Evolutionary conservation across 192 early-diverging fungal genomes (phyloP).

Genomic region (Diversispora epigaea): DNA sequence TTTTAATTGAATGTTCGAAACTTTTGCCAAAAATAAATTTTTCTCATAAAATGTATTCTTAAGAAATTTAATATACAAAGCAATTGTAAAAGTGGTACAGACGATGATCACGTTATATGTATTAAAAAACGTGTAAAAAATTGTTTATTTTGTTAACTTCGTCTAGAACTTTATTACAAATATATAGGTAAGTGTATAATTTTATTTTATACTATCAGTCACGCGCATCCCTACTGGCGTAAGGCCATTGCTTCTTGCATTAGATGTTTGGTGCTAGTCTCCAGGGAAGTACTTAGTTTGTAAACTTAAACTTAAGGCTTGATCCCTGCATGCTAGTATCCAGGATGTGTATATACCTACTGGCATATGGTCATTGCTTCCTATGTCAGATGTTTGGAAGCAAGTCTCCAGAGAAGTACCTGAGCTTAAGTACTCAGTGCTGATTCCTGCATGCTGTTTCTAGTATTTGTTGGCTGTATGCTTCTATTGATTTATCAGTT

Average conservation of each 20-base stretch:
- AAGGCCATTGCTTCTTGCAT: slow-evolving; percentile 33
- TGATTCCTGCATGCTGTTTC: slow-evolving; percentile 34
- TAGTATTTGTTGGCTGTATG: slow-evolving; percentile 32
- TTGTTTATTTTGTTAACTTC: background rate
- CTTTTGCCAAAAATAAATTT: too few species aligned
- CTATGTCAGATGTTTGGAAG: slow-evolving; percentile 34
- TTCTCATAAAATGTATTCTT: too few species aligned
- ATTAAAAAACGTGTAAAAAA: background rate
- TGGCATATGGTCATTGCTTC: slow-evolving; percentile 37
- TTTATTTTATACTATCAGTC: slow-evolving; percentile 28
- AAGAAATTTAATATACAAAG: too few species aligned
- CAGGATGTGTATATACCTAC: slow-evolving; percentile 35
- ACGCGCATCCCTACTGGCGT: slow-evolving; percentile 35
- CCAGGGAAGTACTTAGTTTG: slow-evolving; percentile 32
- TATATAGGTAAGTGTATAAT: slow-evolving; percentile 28
- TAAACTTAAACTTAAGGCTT: slow-evolving; percentile 26
- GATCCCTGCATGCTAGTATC: slow-evolving; percentile 35
- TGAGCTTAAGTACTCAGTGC: slow-evolving; percentile 17
- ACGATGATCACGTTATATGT: too few species aligned
- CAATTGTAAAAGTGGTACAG: too few species aligned
- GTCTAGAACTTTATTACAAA: slow-evolving; percentile 8
- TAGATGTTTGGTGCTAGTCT: slow-evolving; percentile 37
- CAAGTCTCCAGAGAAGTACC: slow-evolving; percentile 23
- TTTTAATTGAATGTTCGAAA: too few species aligned
- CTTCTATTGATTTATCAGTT: slow-evolving; percentile 19